These are phyloP conservation scores for Dichotomopilus funicola DNA, from an alignment of 2,329 filamentous ascomycete species.

Conservation along the genomic window DNA sequence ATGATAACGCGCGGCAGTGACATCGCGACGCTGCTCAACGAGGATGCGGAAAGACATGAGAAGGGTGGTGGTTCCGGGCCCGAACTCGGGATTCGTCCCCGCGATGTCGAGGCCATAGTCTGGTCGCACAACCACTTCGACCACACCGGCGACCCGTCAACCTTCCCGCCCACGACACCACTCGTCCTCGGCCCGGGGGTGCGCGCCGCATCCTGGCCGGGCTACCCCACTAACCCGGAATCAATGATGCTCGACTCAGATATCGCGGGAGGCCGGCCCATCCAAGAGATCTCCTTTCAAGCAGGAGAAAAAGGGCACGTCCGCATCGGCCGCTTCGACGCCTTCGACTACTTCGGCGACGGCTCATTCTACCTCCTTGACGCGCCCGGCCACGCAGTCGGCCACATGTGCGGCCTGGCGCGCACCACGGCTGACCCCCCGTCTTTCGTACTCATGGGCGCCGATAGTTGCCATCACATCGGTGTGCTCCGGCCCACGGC, in stretches of 20 bases:
- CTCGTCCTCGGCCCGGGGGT: constrained; percentile 45
- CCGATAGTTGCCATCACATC: constrained; percentile 36
- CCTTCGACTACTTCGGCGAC: constrained; percentile 27
- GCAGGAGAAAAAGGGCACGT: not conserved
- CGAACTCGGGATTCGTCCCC: not conserved
- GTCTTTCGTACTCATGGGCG: constrained; percentile 38
- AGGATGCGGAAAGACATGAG: too few species aligned
- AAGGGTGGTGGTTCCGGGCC: too few species aligned
- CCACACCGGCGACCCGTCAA: constrained; percentile 41
- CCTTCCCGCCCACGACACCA: constrained; percentile 35
- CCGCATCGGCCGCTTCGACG: constrained; percentile 16
- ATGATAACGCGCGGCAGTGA: too few species aligned
- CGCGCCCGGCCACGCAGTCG: constrained; percentile 23
- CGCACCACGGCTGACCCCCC: constrained; percentile 27
- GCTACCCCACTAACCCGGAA: constrained; percentile 33
- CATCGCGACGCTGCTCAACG: too few species aligned
- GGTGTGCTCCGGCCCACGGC: constrained; percentile 32
- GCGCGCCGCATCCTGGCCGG: constrained; percentile 33
- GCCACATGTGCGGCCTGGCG: constrained; percentile 32
- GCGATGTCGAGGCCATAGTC: constrained; percentile 19
- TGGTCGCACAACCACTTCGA: constrained; percentile 38
- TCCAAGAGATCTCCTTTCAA: constrained; percentile 20
- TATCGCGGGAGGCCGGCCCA: constrained; percentile 18
- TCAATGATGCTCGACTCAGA: constrained; percentile 27
- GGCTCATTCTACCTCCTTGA: constrained; percentile 24